Conservation (phyloP, 345 rosid species). For the Syzygium jambos region DNA sequence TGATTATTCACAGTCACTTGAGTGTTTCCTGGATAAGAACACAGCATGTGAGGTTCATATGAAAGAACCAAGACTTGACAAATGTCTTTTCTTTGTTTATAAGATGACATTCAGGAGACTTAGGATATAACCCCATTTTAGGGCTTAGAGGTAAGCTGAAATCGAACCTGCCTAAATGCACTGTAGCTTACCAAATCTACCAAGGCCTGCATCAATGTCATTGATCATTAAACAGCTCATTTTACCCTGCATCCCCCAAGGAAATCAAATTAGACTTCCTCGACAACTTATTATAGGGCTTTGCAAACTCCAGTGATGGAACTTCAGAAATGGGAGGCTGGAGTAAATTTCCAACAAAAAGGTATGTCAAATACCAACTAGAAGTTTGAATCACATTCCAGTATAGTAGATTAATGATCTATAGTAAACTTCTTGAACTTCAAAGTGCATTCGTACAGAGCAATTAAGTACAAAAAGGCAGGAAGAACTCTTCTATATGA, state of each 20-base stretch:
- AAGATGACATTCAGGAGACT: not conserved
- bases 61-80: not conserved
- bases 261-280: not conserved
- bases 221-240: slow-evolving; percentile 95
- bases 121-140: not conserved
- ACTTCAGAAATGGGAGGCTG: not conserved
- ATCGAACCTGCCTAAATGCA: not conserved
- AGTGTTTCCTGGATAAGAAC: slow-evolving; percentile 51
- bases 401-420: not conserved
- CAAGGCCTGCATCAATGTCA: slow-evolving; percentile 96
- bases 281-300: not conserved
- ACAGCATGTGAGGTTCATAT: not conserved
- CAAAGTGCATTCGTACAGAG: not conserved
- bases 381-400: not conserved
- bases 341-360: not conserved
- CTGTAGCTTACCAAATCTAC: slow-evolving; percentile 79
- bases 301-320: not conserved
- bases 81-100: not conserved
- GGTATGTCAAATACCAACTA: not conserved
- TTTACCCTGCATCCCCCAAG: slow-evolving; percentile 65
- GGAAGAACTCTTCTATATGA: not conserved
- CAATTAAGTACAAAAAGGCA: not conserved
- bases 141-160: not conserved
- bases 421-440: not conserved
- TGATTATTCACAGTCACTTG: slow-evolving; percentile 96